Percentiles rank a stretch among this genome's conserved stretches.
Evolutionary conservation across 2,329 filamentous ascomycete species (phyloP).

Genomic region (Botrytis medusae): DNA sequence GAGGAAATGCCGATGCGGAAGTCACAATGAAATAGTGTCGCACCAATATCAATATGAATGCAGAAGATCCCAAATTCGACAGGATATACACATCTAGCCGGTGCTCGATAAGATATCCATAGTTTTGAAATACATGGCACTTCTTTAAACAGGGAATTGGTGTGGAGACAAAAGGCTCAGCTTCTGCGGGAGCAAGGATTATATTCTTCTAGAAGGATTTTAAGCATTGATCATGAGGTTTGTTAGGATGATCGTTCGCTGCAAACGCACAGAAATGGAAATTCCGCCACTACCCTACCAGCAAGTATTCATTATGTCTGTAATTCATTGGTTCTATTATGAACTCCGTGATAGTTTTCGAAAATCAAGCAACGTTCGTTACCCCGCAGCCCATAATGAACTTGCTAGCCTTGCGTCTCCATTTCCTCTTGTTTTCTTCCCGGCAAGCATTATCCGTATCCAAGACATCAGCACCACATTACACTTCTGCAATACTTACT

Average conservation of each 20-base stretch:
- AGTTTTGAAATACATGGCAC: not conserved
- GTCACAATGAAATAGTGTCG: not conserved
- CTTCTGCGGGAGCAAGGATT: not conserved
- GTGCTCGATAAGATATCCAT: not conserved
- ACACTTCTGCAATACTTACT: not conserved
- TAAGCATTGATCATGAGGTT: not conserved
- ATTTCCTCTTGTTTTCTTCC: not conserved
- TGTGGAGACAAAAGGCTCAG: slow-evolving; percentile 3
- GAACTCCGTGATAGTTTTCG: not conserved
- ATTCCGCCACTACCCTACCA: not conserved
- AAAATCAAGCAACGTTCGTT: not conserved
- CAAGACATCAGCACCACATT: not conserved
- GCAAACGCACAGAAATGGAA: not conserved
- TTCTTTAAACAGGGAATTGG: not conserved
- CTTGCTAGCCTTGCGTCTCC: not conserved
- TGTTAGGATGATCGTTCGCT: not conserved
- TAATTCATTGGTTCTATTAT: not conserved
- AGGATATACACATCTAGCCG: not conserved
- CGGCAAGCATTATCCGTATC: slow-evolving; percentile 3
- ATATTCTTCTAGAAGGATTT: not conserved
- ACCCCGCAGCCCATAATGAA: not conserved
- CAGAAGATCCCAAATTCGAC: not conserved
- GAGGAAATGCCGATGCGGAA: not conserved
- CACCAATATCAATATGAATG: not conserved
- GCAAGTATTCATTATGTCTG: not conserved